phyloP scores from a whole-genome alignment of 371 early-diverging fungal species.

The Mortierella sp. region DNA sequence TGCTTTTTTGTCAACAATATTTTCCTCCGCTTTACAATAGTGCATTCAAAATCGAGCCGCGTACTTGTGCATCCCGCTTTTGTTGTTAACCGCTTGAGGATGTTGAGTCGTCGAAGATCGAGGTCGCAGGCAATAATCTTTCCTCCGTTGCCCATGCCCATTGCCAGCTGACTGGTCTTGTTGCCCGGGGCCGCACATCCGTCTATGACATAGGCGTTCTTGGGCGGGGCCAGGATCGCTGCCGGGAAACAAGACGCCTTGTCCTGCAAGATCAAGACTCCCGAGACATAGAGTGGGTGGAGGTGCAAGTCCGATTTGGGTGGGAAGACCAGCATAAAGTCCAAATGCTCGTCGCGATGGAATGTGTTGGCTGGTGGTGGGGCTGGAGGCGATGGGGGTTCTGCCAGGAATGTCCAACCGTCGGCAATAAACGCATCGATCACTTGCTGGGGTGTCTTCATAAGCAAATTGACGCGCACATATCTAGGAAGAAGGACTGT shows the following conservation, averaged over 20 bases:
- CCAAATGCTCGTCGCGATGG: constrained; percentile 80
- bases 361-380: constrained; percentile 55
- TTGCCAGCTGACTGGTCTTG: constrained; percentile 94
- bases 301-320: constrained; percentile 87
- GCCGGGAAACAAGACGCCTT: constrained; percentile 99
- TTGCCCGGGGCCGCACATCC: constrained; percentile 99
- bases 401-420: constrained; percentile 62
- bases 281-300: constrained; percentile 78
- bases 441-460: constrained; percentile 75
- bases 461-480: constrained; percentile 82
- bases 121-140: constrained; percentile 94
- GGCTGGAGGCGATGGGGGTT: constrained; percentile 47
- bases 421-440: constrained; percentile 74
- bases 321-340: constrained; percentile 89
- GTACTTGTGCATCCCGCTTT: constrained; percentile 90
- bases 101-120: constrained; percentile 83
- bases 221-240: constrained; percentile 84
- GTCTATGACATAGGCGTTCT: constrained; percentile 87
- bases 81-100: constrained; percentile 78
- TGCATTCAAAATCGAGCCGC: constrained; percentile 22
- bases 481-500: constrained; percentile 77
- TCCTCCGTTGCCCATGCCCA: constrained; percentile 90
- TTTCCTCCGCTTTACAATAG: background rate
- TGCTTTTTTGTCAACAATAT: background rate
- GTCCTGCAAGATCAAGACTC: constrained; percentile 93